phyloP scores from a whole-genome alignment of 345 rosid species.

The Eucalyptus dawsonii region DNA sequence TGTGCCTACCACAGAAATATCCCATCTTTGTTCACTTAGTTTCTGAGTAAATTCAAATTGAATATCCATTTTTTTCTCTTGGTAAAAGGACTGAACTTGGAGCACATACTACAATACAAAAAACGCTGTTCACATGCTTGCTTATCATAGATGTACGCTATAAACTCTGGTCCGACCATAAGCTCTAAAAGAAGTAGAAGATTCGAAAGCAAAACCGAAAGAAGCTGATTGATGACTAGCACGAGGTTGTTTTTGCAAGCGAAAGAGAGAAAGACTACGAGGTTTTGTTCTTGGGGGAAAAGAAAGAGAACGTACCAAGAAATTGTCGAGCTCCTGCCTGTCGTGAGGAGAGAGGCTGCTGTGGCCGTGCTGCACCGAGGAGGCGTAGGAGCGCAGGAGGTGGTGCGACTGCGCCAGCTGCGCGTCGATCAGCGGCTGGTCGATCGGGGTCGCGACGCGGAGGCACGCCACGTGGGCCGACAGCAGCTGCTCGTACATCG shows the following conservation, averaged over 20 bases:
- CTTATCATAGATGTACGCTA: not conserved
- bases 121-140: not conserved
- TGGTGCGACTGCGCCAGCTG: conserved; percentile 83
- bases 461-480: conserved; percentile 88
- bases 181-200: not conserved
- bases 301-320: conserved; percentile 39
- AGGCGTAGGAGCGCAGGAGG: conserved; percentile 78
- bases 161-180: not conserved
- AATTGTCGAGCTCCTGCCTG: conserved; percentile 86
- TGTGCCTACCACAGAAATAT: conserved; percentile 46
- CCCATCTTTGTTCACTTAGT: not conserved
- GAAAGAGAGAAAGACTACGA: not conserved
- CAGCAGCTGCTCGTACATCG: conserved; percentile 74
- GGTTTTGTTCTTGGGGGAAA: not conserved
- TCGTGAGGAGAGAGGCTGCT: conserved; percentile 45
- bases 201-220: not conserved
- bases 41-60: not conserved
- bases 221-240: not conserved
- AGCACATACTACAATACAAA: not conserved
- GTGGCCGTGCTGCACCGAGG: conserved; percentile 13
- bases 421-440: conserved; percentile 90
- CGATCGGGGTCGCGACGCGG: conserved; percentile 92
- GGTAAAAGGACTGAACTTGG: not conserved
- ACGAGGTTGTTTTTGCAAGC: not conserved
- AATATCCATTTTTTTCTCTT: not conserved